Percentiles rank a stretch among this genome's conserved stretches.
These are phyloP conservation scores for Chalaropsis thielavioides DNA, from an alignment of 2,329 filamentous ascomycete species.

Conservation along the genomic window DNA sequence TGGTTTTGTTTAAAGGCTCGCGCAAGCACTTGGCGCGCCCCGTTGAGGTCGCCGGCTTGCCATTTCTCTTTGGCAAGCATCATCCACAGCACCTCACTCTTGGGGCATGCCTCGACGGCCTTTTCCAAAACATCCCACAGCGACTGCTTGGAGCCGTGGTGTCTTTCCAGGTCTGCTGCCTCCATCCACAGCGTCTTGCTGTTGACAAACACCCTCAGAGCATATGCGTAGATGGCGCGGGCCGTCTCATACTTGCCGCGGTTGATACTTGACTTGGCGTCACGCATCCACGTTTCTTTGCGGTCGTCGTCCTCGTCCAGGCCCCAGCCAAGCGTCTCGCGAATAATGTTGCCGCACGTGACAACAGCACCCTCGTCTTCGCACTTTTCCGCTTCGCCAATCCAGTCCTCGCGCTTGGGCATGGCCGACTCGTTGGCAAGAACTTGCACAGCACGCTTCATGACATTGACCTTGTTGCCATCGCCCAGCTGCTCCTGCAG, in stretches of 20 bases:
- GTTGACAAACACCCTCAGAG: slow-evolving; percentile 75
- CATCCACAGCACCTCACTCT: slow-evolving; percentile 87
- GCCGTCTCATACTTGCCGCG: slow-evolving; percentile 80
- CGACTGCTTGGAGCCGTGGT: slow-evolving; percentile 69
- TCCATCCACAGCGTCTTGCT: slow-evolving; percentile 82
- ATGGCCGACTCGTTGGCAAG: slow-evolving; percentile 86
- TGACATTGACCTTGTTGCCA: slow-evolving; percentile 68
- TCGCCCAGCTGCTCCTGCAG: slow-evolving; percentile 79
- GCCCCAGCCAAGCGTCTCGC: slow-evolving; percentile 82
- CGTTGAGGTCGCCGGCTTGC: slow-evolving; percentile 75
- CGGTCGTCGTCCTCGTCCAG: slow-evolving; percentile 93
- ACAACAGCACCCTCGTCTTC: slow-evolving; percentile 79
- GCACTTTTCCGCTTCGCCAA: slow-evolving; percentile 82
- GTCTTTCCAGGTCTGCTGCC: slow-evolving; percentile 79
- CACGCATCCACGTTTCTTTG: slow-evolving; percentile 90
- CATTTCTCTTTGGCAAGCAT: slow-evolving; percentile 91
- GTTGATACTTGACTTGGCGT: slow-evolving; percentile 68
- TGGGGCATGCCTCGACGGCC: slow-evolving; percentile 83
- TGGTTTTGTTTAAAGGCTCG: slow-evolving; percentile 89
- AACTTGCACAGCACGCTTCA: slow-evolving; percentile 84
- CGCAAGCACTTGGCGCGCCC: slow-evolving; percentile 70
- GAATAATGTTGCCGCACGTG: slow-evolving; percentile 80
- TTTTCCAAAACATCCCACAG: slow-evolving; percentile 80
- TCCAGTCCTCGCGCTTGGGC: slow-evolving; percentile 96
- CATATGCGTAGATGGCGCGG: slow-evolving; percentile 83